Percentiles rank a stretch among this genome's conserved stretches.
These are phyloP conservation scores for Arctium lappa DNA, from an alignment of 129 eudicot genomes.

Conservation along the genomic window DNA sequence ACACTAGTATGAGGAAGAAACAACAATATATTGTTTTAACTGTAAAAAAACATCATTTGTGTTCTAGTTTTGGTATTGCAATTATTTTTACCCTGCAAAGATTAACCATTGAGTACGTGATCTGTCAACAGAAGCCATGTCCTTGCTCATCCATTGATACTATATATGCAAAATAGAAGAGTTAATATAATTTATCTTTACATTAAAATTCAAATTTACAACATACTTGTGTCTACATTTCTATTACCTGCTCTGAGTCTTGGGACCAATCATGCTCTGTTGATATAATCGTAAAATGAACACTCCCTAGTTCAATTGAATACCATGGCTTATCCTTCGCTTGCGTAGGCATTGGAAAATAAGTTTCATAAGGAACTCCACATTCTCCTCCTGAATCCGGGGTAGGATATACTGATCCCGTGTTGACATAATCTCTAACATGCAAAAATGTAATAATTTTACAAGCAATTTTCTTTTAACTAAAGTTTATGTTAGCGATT, in stretches of 20 bases:
- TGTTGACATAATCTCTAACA: slow-evolving; percentile 59
- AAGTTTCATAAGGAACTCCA: slow-evolving; percentile 87
- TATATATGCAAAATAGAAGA: background rate
- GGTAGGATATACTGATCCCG: slow-evolving; percentile 66
- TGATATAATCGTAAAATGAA: slow-evolving; percentile 85
- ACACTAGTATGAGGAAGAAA: background rate
- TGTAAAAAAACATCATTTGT: background rate
- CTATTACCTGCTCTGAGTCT: slow-evolving; percentile 72
- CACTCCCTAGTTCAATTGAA: slow-evolving; percentile 81
- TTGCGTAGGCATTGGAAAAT: slow-evolving; percentile 80
- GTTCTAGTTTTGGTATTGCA: background rate
- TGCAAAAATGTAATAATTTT: background rate
- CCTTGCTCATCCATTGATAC: slow-evolving; percentile 83
- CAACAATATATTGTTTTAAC: no score
- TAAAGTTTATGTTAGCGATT: background rate
- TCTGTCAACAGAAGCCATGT: slow-evolving; percentile 83
- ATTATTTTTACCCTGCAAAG: slow-evolving; percentile 60
- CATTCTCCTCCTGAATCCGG: slow-evolving; percentile 99
- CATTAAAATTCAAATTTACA: background rate
- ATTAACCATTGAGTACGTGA: slow-evolving; percentile 90
- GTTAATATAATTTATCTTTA: background rate
- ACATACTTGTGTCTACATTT: background rate
- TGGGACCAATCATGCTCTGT: slow-evolving; percentile 80
- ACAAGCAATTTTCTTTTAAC: background rate
- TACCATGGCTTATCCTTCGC: slow-evolving; percentile 93